Conservation (phyloP, 371 early-diverging fungal genomes). For the Lichtheimia hyalospora region DNA sequence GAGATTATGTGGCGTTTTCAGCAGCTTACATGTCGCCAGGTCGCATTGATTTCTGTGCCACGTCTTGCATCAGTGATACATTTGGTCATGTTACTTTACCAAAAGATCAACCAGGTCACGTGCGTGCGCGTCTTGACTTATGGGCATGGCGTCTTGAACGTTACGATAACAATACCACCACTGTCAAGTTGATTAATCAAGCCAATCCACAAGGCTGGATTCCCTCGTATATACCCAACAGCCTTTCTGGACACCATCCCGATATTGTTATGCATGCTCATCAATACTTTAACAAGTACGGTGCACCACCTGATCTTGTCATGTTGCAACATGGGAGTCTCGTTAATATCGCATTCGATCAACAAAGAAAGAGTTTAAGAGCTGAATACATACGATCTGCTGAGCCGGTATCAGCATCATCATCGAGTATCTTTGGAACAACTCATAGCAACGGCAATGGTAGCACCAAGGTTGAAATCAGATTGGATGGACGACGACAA, state of each 20-base stretch:
- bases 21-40: constrained; percentile 46
- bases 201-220: constrained; percentile 46
- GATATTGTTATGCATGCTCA: constrained; percentile 38
- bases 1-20: constrained; percentile 52
- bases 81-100: constrained; percentile 42
- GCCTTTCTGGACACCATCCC: constrained; percentile 37
- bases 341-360: constrained; percentile 43
- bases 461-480: constrained; percentile 35
- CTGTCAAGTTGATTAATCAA: constrained; percentile 43
- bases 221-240: constrained; percentile 42
- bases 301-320: constrained; percentile 55
- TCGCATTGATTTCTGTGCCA: constrained; percentile 47
- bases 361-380: constrained; percentile 49
- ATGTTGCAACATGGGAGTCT: constrained; percentile 41
- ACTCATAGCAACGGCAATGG: neutral
- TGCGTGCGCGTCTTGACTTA: constrained; percentile 50
- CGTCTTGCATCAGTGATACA: constrained; percentile 47
- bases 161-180: constrained; percentile 18
- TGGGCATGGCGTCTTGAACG: constrained; percentile 52
- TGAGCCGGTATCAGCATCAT: neutral
- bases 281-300: constrained; percentile 43
- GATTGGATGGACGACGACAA: constrained; percentile 47
- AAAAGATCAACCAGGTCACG: constrained; percentile 37
- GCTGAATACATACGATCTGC: constrained; percentile 46
- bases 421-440: neutral